Base-by-base conservation (phyloP, 2,329 filamentous ascomycete species). In the Aspergillus ochraceoroseus region DNA sequence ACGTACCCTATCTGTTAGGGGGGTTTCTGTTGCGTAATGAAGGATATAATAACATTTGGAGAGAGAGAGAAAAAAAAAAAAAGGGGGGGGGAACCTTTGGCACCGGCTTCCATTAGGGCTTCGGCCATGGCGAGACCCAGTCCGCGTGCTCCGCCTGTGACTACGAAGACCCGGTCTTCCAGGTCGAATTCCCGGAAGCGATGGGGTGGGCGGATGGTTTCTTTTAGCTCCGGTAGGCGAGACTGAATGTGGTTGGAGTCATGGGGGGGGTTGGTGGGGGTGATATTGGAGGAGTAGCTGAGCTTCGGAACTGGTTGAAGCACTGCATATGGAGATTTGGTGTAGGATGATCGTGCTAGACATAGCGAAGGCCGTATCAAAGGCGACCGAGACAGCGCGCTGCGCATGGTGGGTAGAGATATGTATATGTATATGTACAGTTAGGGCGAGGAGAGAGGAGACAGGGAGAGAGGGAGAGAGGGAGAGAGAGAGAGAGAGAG, bases 21-120 rank as follows among this genome's bases (percentile, higher is more conserved):
- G n/a, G n/a, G n/a, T n/a, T n/a, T n/a, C n/a, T n/a, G n/a, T n/a
- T n/a, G n/a, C n/a, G n/a, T n/a, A n/a, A n/a, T n/a, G n/a, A n/a
- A n/a, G n/a, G n/a, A n/a, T n/a, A n/a, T n/a, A n/a, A n/a, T n/a
- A n/a, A 28, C 6, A 7, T n/a, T 7, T 17, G 12, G 5, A 13
- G 4, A 23, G 11, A 23, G 18, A 22, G 26, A 23, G 20, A n/a
- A n/a, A n/a, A n/a, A n/a, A n/a, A n/a, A n/a, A n/a, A n/a, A n/a
- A n/a, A n/a, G n/a, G n/a, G n/a, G 15, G 4, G 15, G 26, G 5
- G 12, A 22, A 70, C 69, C 69, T 52, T 69, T 66, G 6, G 67
- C 70, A 4, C 70, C 71, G 6, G 69, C 68, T 53, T 74, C 67
- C 32, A 70, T 64, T 36, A 74, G 52, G 9, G 66, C 68, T 50